phyloP scores from a whole-genome alignment of 169 alveolate species.

The Plasmodium cynomolgi region DNA sequence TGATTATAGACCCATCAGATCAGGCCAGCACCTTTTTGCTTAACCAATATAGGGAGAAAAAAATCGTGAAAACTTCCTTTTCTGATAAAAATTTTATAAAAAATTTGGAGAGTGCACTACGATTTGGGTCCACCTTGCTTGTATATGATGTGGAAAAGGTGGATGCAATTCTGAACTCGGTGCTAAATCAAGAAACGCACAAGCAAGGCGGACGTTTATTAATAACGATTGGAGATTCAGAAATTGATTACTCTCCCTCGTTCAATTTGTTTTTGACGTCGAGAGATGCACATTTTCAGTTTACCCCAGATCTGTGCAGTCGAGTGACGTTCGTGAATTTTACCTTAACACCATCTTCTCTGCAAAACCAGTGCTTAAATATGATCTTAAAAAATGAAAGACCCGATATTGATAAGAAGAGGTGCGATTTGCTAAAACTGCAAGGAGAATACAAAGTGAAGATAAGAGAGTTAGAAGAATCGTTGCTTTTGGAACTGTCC shows the following conservation, averaged over 20 bases:
- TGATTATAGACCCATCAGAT: constrained; percentile 97
- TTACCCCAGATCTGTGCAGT: constrained; percentile 97
- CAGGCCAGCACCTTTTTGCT: constrained; percentile 83
- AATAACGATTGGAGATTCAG: constrained; percentile 97
- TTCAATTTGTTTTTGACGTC: constrained; percentile 96
- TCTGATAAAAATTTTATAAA: constrained; percentile 93
- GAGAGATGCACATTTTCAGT: constrained; percentile 94
- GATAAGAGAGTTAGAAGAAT: constrained; percentile 96
- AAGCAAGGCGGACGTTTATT: constrained; percentile 96
- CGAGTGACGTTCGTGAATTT: constrained; percentile 97
- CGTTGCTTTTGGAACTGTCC: constrained; percentile 94
- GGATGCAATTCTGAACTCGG: constrained; percentile 85
- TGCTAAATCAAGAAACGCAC: constrained; percentile 96
- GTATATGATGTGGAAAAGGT: constrained; percentile 96
- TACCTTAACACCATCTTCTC: constrained; percentile 96
- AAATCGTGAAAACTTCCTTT: constrained; percentile 89
- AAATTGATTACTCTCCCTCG: constrained; percentile 95
- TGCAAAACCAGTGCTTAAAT: constrained; percentile 94
- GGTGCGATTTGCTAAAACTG: constrained; percentile 93
- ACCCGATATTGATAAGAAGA: constrained; percentile 96
- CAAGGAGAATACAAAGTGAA: constrained; percentile 92
- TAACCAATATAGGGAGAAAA: constrained; percentile 88
- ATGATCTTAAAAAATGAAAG: constrained; percentile 94
- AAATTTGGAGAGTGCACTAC: constrained; percentile 93
- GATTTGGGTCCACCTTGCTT: constrained; percentile 96